A percentile compares a stretch with the other conserved stretches of the same genome.
phyloP scores from a whole-genome alignment of 2,329 filamentous ascomycete species.

The Aureobasidium sp. region DNA sequence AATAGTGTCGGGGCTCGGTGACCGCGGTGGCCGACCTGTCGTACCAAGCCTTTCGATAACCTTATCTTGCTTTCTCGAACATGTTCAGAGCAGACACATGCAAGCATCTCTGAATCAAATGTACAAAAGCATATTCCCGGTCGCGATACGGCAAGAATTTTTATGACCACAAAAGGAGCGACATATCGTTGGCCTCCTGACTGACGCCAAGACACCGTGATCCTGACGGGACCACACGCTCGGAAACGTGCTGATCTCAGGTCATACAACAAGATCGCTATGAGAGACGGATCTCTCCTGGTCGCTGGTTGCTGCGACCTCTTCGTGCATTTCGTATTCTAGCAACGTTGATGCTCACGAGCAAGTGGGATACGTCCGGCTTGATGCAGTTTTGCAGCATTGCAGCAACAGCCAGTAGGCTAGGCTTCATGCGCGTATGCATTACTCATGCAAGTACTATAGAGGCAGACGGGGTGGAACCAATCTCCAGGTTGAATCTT shows the following conservation, averaged over 20 bases:
- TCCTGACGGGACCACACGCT: not conserved
- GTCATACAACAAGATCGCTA: not conserved
- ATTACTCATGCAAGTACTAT: not conserved
- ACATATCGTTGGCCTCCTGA: not conserved
- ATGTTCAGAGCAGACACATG: not conserved
- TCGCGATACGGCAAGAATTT: not conserved
- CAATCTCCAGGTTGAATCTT: not conserved
- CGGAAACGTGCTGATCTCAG: not conserved
- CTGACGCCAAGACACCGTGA: not conserved
- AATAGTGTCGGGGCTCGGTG: not conserved
- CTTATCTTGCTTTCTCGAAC: not conserved
- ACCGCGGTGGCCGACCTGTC: not conserved
- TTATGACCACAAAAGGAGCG: not conserved
- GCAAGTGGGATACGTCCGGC: not conserved
- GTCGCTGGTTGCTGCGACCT: not conserved
- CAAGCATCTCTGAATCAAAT: not conserved
- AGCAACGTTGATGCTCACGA: not conserved
- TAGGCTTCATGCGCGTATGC: not conserved
- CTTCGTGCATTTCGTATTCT: not conserved
- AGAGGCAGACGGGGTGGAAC: not conserved
- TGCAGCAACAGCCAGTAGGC: not conserved
- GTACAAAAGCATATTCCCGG: not conserved
- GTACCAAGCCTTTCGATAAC: not conserved
- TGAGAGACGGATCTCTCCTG: not conserved
- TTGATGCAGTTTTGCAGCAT: not conserved